These are phyloP conservation scores for Kazachstania viticola DNA, from an alignment of 805 yeast species.

Conservation along the genomic window DNA sequence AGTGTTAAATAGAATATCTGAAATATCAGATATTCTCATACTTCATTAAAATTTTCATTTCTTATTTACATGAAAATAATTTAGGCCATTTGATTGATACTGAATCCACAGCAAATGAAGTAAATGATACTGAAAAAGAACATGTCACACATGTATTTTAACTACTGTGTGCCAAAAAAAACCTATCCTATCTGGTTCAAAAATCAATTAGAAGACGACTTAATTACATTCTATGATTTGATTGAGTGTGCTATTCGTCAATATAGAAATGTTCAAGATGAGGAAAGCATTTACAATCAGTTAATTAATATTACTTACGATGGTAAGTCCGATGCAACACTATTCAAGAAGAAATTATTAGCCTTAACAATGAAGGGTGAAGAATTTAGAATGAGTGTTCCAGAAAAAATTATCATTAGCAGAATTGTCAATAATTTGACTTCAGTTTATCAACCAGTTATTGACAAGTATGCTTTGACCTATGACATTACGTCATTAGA, in stretches of 20 bases:
- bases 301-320: constrained; percentile 1
- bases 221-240: neutral
- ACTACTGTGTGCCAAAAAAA: neutral
- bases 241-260: neutral
- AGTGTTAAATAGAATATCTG: too few relatives aligned
- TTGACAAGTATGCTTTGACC: too few relatives aligned
- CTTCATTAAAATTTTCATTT: too few relatives aligned
- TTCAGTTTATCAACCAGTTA: constrained; percentile 1
- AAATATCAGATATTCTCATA: too few relatives aligned
- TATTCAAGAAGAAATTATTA: neutral
- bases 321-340: constrained; percentile 1
- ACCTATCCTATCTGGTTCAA: neutral
- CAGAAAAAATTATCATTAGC: neutral
- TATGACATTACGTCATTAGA: too few relatives aligned
- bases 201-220: neutral
- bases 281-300: neutral
- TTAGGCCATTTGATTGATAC: too few relatives aligned
- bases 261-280: too few relatives aligned
- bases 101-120: neutral
- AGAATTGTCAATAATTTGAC: constrained; percentile 1
- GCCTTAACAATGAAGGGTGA: neutral
- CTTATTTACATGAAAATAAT: too few relatives aligned
- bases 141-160: neutral
- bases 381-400: neutral
- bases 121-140: neutral